A percentile compares a stretch with the other conserved stretches of the same genome.
phyloP scores from a whole-genome alignment of 306 rosid genomes.

The Cucurbita moschata region DNA sequence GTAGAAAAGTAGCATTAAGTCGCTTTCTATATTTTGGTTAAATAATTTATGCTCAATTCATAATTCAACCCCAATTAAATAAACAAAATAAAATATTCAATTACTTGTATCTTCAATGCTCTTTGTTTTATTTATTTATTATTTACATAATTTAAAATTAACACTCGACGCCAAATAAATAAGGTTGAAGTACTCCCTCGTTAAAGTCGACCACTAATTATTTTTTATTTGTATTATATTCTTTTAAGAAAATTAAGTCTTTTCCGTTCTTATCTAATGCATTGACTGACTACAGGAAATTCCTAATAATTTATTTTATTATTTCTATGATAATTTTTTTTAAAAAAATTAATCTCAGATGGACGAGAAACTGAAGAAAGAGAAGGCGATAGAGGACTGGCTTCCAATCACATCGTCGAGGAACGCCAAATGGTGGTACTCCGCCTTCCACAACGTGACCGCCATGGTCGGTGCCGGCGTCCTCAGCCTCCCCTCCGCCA shows the following conservation, averaged over 20 bases:
- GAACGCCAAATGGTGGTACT: conserved; percentile 61
- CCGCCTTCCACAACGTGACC: conserved; percentile 53
- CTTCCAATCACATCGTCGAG: conserved; percentile 49
- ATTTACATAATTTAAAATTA: neutral
- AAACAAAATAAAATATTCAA: neutral
- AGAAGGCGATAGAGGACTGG: conserved; percentile 42
- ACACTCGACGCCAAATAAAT: neutral
- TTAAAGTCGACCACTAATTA: neutral
- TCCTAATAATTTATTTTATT: no score
- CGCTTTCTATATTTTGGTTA: neutral
- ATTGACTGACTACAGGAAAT: no score
- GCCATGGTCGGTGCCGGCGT: conserved; percentile 75
- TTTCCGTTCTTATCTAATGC: no score
- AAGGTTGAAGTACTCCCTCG: neutral
- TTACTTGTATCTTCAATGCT: no score
- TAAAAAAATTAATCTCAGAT: no score
- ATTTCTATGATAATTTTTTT: no score
- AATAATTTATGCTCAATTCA: neutral
- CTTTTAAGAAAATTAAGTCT: no score
- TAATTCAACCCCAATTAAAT: neutral
- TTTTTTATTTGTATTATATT: no score
- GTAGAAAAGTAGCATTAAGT: no score
- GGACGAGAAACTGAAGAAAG: conserved; percentile 2
- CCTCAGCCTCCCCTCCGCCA: conserved; percentile 50
- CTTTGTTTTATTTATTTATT: neutral